Percentiles rank a stretch among this genome's conserved stretches.
Conservation (phyloP, 352 stramenopile species). For the Aphanomyces cochlioides region DNA sequence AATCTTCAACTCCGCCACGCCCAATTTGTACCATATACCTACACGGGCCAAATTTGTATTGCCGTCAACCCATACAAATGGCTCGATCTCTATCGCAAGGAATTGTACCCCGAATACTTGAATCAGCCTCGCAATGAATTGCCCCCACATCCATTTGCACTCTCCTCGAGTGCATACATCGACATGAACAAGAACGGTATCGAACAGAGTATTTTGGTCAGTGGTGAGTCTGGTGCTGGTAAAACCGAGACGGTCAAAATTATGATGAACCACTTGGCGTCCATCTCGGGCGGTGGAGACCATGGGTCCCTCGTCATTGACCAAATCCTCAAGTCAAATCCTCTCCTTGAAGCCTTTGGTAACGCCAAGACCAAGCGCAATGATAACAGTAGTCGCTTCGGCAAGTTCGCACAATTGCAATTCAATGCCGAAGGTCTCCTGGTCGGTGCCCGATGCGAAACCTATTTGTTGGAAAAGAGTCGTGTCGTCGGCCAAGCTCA, state of each 20-base stretch:
- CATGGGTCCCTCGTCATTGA: conserved; percentile 71
- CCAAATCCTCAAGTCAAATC: conserved; percentile 75
- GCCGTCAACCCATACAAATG: conserved; percentile 80
- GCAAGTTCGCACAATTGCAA: conserved; percentile 78
- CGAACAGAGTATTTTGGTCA: conserved; percentile 82
- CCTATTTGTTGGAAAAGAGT: conserved; percentile 96
- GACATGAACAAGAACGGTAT: conserved; percentile 69
- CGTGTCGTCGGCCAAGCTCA: conserved; percentile 87
- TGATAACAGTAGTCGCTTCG: conserved; percentile 78
- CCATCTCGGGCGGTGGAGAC: conserved; percentile 61
- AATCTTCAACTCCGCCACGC: conserved; percentile 70
- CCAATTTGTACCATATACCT: conserved; percentile 73
- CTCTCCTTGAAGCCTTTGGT: conserved; percentile 68
- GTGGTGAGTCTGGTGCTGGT: conserved; percentile 58
- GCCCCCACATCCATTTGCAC: conserved; percentile 61
- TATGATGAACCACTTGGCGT: conserved; percentile 81
- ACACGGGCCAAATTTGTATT: conserved; percentile 77
- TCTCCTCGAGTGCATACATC: conserved; percentile 61
- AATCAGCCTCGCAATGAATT: conserved; percentile 52
- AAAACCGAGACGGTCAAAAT: conserved; percentile 90
- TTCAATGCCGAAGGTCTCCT: conserved; percentile 60
- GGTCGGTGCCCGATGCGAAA: conserved; percentile 71
- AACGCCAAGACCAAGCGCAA: conserved; percentile 83
- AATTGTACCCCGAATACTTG: conserved; percentile 65
- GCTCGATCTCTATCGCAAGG: conserved; percentile 64